Evolutionary conservation across 768 basidiomycete genomes (phyloP), one percentile per base, ranked within the genome.

Genomic region (Serpula lacrymans): DNA sequence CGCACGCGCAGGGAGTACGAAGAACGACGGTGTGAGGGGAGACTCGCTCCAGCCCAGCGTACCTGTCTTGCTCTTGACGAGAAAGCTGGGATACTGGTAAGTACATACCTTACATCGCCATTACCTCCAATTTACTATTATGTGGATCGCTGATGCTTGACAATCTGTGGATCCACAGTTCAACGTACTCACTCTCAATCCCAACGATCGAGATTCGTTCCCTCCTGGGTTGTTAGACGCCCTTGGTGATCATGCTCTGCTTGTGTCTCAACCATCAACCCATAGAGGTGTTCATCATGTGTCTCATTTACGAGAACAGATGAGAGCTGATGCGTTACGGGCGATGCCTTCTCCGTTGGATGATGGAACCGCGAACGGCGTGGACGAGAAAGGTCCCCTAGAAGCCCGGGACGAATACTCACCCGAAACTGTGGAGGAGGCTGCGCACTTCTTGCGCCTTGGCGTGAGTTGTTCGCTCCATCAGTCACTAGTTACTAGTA

Each of bases 51-150:
- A 26, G 84, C 87, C 16, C 85, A 84, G 57, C 77, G 72, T 30
- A 92, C 90, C 9, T 90, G 89, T 51, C 54, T 61, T 33, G 79
- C 76, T 17, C 68, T 93, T 12, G 90, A 93, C 60, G 88, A 88
- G 57, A 74, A 78, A 53, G 71, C 73, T 9, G 85, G 80, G 31
- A 78, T 78, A 51, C 60, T 74, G 64, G 85, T 84, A 43, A 49
- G 82, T 63, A 25, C 37, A 51, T 46, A 36, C 28, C 13, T 24
- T 18, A 31, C 37, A 24, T 18, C 22, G 16, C 33, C 24, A 34
- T 25, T 29, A 30, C 22, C 21, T 30, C 28, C 29, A 29, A 40
- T 42, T 18, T 37, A 24, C 37, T 9, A n/a, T 61, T n/a, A 46
- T 37, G 34, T 32, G 27, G 26, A 13, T 39, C 25, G 27, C 26